Base-by-base conservation (phyloP, 2,329 filamentous ascomycete genomes). In the Hawksworthiomyces lignivorus region DNA sequence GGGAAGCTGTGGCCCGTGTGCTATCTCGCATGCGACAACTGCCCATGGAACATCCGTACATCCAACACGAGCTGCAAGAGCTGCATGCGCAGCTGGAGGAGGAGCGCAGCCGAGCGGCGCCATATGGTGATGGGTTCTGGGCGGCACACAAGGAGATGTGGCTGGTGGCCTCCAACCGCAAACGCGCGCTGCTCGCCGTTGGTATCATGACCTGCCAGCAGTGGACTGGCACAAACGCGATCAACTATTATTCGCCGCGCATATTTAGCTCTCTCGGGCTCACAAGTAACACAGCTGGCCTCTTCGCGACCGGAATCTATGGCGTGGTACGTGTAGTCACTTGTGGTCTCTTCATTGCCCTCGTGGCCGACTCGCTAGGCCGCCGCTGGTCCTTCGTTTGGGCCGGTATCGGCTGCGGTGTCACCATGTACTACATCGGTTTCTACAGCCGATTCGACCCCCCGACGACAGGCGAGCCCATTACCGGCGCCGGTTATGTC, bases 401-500 rank as follows among this genome's bases (percentile, higher is more conserved):
- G 30, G 48, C 49, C 3, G 49, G 45, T 2, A 43, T 56, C 24
- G 51, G 51, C 19, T 43, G 40, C 18, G 48, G 42, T 3, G 29
- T 49, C 11, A 42, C 48, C 40, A 52, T 55, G 51, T 80, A 52
- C 14, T 57, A 57, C 40, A 18, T 33, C 1, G 77, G 75, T n/a
- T 63, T 79, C 29, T 81, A 79, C 51, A 66, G 80, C 43, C 69
- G 73, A 22, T 68, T 76, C 45, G 62, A 47, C 31, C 43, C 57
- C 1, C 58, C 58, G 14, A 43, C 43, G 1, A 44, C 46, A 1
- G 50, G 41, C 1, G 68, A 70, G 1, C 63, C 65, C 1, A 81
- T 86, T 52, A 79, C 57, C 7, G 73, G 71, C 0, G 79, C 81
- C 0, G 83, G 82, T 1, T 88, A 84, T 84, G 83, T 80, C 0